Base-by-base conservation (phyloP, 2,329 filamentous ascomycete species). In the Botrytis medusae region DNA sequence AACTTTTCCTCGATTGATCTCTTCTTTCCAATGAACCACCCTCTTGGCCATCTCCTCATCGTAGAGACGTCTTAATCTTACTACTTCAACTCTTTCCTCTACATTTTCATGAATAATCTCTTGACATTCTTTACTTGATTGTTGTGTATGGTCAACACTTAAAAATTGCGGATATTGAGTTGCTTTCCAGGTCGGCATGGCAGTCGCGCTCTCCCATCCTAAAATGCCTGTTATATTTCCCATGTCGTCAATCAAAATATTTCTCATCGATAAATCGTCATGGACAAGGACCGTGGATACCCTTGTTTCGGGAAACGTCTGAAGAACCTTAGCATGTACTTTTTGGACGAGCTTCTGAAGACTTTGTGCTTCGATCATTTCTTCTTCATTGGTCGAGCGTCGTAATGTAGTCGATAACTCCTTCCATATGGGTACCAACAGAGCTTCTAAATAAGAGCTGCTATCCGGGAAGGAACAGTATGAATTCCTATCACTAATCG, bases 261-360 rank as follows among this genome's bases (percentile, higher is more conserved):
- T 67, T 20, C 64, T 51, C 32, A 67, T 51, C n/a, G 64, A 67
- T n/a, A 51, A 40, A 8, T 67, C 64, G 44, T 67, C 44, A 18
- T 51, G 64, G 4, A 51, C 9, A 29, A 67, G 64, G 22, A 51
- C 32, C 12, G 64, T 54, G 2, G 64, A 67, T 20, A 54, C 29
- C 2, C 22, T 67, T 54, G 32, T 29, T 54, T 54, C 46, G 4
- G 64, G 46, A 29, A 54, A 40, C 8, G n/a, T 40, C 1, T 54
- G 46, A 12, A 67, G 4, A n/a, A 40, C 40, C n/a, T 67, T 67
- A 29, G 34, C 22, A 51, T 67, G 29, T 7, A 67, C 14, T 34
- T 67, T 67, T 51, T 67, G 22, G 54, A 51, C 32, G n/a, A 51
- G 46, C 32, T 32, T 51, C 32, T 67, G 44, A 54, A 67, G 46